phyloP scores from a whole-genome alignment of 495 filamentous ascomycete species.

The Neurospora sp. region DNA sequence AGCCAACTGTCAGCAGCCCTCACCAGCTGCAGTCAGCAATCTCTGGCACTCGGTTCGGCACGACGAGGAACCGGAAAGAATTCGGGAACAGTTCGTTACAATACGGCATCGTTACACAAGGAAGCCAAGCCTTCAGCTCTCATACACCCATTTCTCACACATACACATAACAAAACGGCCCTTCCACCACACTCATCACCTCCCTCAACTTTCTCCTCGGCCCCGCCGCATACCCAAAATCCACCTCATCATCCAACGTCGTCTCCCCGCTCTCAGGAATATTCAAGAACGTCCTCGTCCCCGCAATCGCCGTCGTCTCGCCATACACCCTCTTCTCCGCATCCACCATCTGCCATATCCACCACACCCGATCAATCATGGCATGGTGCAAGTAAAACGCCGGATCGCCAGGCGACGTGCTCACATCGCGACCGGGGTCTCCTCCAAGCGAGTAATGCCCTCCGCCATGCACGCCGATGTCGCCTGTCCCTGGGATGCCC shows the following conservation, averaged over 20 bases:
- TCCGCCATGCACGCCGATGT: constrained; percentile 52
- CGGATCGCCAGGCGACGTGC: constrained; percentile 52
- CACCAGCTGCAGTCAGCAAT: not conserved
- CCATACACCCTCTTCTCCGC: constrained; percentile 17
- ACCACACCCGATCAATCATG: constrained; percentile 56
- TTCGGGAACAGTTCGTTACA: not conserved
- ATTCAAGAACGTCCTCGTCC: constrained; percentile 18
- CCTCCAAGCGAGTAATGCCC: constrained; percentile 56
- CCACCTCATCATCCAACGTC: constrained; percentile 16
- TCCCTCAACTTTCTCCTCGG: constrained; percentile 18
- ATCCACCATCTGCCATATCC: constrained; percentile 51
- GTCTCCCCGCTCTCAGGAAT: constrained; percentile 11
- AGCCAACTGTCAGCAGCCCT: not conserved
- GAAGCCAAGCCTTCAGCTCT: not conserved
- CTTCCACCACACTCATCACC: constrained; percentile 20
- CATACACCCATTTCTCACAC: constrained; percentile 5
- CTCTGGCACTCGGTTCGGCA: not conserved
- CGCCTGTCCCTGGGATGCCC: constrained; percentile 37
- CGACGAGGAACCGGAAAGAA: not conserved
- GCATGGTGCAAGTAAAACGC: constrained; percentile 60
- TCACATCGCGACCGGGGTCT: constrained; percentile 49
- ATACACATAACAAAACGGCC: constrained; percentile 26
- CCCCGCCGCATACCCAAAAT: constrained; percentile 23
- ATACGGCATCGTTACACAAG: not conserved
- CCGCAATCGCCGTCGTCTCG: constrained; percentile 8